phyloP scores from a whole-genome alignment of 345 rosid species.

The Orychophragmus violaceus region DNA sequence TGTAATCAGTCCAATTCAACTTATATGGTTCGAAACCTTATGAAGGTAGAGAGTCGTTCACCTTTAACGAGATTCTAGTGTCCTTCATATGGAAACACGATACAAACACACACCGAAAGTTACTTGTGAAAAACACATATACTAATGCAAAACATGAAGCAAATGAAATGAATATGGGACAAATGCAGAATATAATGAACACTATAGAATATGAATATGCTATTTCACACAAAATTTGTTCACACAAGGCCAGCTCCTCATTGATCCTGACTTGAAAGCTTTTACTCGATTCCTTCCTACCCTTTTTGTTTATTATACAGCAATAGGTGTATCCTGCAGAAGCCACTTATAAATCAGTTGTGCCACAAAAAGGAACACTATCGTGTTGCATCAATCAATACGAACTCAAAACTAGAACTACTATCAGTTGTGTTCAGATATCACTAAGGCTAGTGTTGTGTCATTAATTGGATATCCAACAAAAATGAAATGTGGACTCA shows the following conservation, averaged over 20 bases:
- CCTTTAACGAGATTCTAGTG: slow-evolving; percentile 34
- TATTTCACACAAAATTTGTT: slow-evolving; percentile 14
- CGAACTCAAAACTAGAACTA: background rate
- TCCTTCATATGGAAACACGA: slow-evolving; percentile 41
- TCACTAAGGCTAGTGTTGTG: too few species aligned
- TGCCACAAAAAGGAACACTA: background rate
- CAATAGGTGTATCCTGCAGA: slow-evolving; percentile 67
- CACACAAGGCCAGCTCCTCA: slow-evolving; percentile 2
- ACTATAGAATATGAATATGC: slow-evolving; percentile 16
- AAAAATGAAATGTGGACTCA: slow-evolving; percentile 28
- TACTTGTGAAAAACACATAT: background rate
- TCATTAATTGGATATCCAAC: too few species aligned
- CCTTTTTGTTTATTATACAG: slow-evolving; percentile 33
- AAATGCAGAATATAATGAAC: slow-evolving; percentile 2
- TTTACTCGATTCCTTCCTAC: background rate
- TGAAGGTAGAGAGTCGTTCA: background rate
- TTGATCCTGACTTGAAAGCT: slow-evolving; percentile 6
- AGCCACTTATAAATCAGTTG: background rate
- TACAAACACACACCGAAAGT: background rate
- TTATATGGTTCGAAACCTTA: too few species aligned
- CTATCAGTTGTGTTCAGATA: background rate
- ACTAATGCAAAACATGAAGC: slow-evolving; percentile 1
- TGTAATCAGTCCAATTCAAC: too few species aligned
- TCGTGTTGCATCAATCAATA: background rate
- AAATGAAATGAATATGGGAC: background rate